Evolutionary conservation across 1,284 basidiomycete genomes (phyloP).

Genomic region (Chondrostereum purpureum): DNA sequence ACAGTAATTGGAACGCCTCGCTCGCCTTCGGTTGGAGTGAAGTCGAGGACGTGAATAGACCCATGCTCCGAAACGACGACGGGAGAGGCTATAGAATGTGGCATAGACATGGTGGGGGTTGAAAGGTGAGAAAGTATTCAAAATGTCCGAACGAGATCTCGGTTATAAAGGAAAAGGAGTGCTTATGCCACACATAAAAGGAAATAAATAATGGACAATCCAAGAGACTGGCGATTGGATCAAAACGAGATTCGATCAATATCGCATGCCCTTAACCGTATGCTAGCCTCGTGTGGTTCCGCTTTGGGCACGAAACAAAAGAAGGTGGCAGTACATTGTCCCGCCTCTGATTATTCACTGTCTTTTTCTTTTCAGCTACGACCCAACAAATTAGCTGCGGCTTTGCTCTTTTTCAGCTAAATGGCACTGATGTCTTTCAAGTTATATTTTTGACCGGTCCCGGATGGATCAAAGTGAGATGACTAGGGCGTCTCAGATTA

Average conservation of each 20-base stretch:
- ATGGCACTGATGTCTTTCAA: too few relatives aligned
- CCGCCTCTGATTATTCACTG: too few relatives aligned
- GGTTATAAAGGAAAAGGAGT: neutral
- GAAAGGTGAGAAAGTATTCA: slow-evolving; percentile 12
- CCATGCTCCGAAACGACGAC: slow-evolving; percentile 37
- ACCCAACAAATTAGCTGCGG: too few relatives aligned
- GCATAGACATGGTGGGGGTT: slow-evolving; percentile 10
- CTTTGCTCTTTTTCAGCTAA: too few relatives aligned
- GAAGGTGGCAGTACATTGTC: slow-evolving; percentile 3
- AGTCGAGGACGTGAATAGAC: slow-evolving; percentile 55
- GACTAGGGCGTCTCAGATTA: too few relatives aligned
- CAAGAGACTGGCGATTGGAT: too few relatives aligned
- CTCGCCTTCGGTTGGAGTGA: slow-evolving; percentile 55
- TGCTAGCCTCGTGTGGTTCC: slow-evolving; percentile 6
- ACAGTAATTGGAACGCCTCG: slow-evolving; percentile 52
- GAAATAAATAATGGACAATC: neutral
- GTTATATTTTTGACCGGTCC: too few relatives aligned
- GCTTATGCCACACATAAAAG: neutral
- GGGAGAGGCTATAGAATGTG: slow-evolving; percentile 14
- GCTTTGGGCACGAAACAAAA: slow-evolving; percentile 6
- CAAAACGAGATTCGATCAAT: neutral
- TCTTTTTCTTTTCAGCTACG: too few relatives aligned
- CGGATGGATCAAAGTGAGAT: too few relatives aligned
- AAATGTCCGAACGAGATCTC: slow-evolving; percentile 10
- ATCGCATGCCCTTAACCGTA: neutral